Base-by-base conservation (phyloP, 2,329 filamentous ascomycete genomes). In the Penicillium sp. region DNA sequence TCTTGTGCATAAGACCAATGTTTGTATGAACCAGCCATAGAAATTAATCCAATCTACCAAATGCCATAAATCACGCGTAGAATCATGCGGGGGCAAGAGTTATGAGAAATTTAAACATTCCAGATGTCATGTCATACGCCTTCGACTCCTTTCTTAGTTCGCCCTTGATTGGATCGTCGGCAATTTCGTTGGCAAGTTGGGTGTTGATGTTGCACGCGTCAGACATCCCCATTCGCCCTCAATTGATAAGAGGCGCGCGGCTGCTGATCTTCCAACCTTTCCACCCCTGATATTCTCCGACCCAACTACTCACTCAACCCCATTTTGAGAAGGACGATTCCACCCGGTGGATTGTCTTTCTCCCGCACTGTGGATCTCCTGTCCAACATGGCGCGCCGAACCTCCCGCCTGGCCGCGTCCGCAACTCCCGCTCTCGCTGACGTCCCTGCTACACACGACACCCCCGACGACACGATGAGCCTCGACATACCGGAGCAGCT, bases 401-500 rank as follows among this genome's bases (percentile, higher is more conserved):
- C 63, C 53, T 62, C 64, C 59, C 62, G 59, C 33, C 52, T 61
- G 26, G 63, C 68, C 68, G 66, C 69, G 69, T 71, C 73, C 62
- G 67, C 68, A 56, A 69, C 69, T 58, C 64, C 69, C 63, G 64
- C 65, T 57, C 50, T 62, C 50, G 51, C 68, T 27, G 68, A 72
- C 62, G 57, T 65, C 58, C 64, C 68, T 47, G 22, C 50, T n/a
- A 48, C 60, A 44, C 66, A 68, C 57, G 67, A 68, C 51, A 65
- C 59, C 55, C 52, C 61, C 54, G 68, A 72, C 50, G 69, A 71
- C 53, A 62, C 64, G 53, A 73, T 70, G 63, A 67, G 61, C 48
- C 65, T 74, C 37, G 72, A 75, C 48, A 67, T 73, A 19, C 68
- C 73, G 19, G 73, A 73, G 63, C 72, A 76, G 58, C 68, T 76